Evolutionary conservation across 805 yeast genomes (phyloP), one percentile per base, ranked within the genome.

Genomic region (Cyberlindnera nakhonratchasimensis): DNA sequence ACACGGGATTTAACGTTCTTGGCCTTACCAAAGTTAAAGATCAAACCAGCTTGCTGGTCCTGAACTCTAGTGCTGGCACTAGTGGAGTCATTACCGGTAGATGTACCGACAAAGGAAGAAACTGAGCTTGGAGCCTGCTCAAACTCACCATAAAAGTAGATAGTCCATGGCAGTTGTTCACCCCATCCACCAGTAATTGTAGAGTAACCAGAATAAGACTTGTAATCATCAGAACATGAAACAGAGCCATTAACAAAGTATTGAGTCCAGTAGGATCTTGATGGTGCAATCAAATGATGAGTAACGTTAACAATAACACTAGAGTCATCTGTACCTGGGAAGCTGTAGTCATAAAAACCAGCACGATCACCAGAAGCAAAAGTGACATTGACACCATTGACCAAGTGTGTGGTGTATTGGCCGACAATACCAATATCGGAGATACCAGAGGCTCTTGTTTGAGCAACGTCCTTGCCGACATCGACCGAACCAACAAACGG

Each of bases 101-200:
- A 13, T 2, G 21, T 30, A 9, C 35, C 51, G 22, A 42, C 25
- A 40, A 55, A 58, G 9, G 55, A 43, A 12, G 40, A 37, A 8
- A 54, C 49, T 2, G 23, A 29, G 3, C 23, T 23, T 3, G 62
- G 57, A 3, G 45, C 29, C 7, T 37, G 39, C 28, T 58, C 55
- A 42, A 64, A 64, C 24, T 56, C 54, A 2, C 61, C 66, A 49
- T 61, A 61, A 41, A 52, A 63, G 42, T 57, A 59, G 21, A 63
- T 51, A 4, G 52, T 54, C 64, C 64, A 62, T 1, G 58, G 46
- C 7, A 37, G 31, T 36, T 60, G 62, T 7, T 55, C 54, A 11
- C 63, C 64, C 66, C 66, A 62, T 5, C 69, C 69, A 18, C 65
- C 64, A 13, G 50, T 47, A 23, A 61, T 49, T 2, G 59, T 51